Evolutionary conservation across 2,329 filamentous ascomycete genomes (phyloP), one percentile per base, ranked within the genome.

Genomic region (Aspergillus melleus): DNA sequence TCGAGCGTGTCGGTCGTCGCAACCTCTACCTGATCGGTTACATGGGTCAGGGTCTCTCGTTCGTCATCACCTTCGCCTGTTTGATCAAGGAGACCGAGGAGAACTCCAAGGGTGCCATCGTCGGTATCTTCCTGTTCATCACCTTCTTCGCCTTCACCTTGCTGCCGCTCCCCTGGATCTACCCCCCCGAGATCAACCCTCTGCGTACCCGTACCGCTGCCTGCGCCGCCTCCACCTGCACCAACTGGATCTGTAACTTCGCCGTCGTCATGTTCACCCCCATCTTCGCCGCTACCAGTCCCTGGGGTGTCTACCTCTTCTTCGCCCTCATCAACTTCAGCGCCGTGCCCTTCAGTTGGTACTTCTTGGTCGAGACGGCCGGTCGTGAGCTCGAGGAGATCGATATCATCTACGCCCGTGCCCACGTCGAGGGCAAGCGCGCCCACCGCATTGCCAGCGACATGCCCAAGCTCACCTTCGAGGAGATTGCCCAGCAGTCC

Each of bases 91-190:
- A 59, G 1, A 70, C 30, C 20, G 30, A 50, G 9, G 20, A 59
- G 16, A 69, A 67, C n/a, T 61, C 73, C 20, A 73, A 74, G 62
- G 74, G 74, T 59, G 74, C 74, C 19, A 67, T 79, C 8, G 85
- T 88, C 1, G 87, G 86, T 58, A 75, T 90, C 30, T 90, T 90
- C 74, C 82, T 85, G 4, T 90, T 88, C 73, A 89, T 89, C 63
- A 81, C 82, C 6, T 87, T 86, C 62, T 89, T 89, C 63, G 87
- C 86, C 12, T 86, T 86, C 0, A 88, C 84, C 0, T 86, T 83
- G 80, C 70, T 88, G 5, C 85, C 86, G 10, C 79, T 87, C 24
- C 86, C 86, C 2, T 89, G 85, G 86, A 61, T 73, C 55, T 73
- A 74, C 61, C 74, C 80, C 0, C 77, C 81, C 52, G 82, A 82